Evolutionary conservation across 2,329 filamentous ascomycete genomes (phyloP).

Genomic region (Thelonectria olida): DNA sequence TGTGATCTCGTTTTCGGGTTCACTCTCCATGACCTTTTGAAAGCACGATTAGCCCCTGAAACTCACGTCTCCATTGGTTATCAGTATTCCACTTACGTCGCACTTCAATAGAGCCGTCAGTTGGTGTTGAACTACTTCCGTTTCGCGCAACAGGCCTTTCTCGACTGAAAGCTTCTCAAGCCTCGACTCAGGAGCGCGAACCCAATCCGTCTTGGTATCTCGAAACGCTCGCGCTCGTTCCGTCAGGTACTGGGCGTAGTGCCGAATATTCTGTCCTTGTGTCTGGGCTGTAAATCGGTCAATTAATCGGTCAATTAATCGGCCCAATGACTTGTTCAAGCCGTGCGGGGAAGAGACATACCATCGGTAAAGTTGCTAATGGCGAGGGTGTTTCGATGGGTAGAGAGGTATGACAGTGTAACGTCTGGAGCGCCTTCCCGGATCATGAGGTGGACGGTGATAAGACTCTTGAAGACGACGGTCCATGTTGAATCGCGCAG

Average conservation of each 20-base stretch:
- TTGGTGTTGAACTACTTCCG: slow-evolving; percentile 88
- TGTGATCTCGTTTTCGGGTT: slow-evolving; percentile 96
- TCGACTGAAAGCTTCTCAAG: slow-evolving; percentile 89
- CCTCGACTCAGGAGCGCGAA: slow-evolving; percentile 81
- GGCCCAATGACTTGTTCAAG: background rate
- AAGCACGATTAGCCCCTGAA: slow-evolving; percentile 15
- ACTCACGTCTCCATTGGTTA: background rate
- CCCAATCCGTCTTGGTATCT: slow-evolving; percentile 89
- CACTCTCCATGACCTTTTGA: slow-evolving; percentile 79
- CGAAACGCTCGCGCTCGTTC: slow-evolving; percentile 84
- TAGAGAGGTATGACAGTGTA: slow-evolving; percentile 84
- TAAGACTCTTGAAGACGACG: slow-evolving; percentile 97
- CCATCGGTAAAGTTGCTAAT: slow-evolving; percentile 94
- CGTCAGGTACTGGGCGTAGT: slow-evolving; percentile 88
- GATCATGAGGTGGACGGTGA: slow-evolving; percentile 97
- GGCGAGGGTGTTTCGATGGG: slow-evolving; percentile 83
- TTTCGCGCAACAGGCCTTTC: slow-evolving; percentile 91
- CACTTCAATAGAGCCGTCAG: slow-evolving; percentile 87
- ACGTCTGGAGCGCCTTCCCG: slow-evolving; percentile 91
- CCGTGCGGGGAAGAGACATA: slow-evolving; percentile 54
- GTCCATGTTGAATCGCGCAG: slow-evolving; percentile 98
- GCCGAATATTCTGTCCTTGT: slow-evolving; percentile 92
- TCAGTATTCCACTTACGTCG: slow-evolving; percentile 69
- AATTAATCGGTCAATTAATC: slow-evolving; percentile 21
- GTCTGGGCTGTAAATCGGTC: slow-evolving; percentile 74